Evolutionary conservation across 805 yeast genomes (phyloP).

Genomic region (Suhomyces sp.): DNA sequence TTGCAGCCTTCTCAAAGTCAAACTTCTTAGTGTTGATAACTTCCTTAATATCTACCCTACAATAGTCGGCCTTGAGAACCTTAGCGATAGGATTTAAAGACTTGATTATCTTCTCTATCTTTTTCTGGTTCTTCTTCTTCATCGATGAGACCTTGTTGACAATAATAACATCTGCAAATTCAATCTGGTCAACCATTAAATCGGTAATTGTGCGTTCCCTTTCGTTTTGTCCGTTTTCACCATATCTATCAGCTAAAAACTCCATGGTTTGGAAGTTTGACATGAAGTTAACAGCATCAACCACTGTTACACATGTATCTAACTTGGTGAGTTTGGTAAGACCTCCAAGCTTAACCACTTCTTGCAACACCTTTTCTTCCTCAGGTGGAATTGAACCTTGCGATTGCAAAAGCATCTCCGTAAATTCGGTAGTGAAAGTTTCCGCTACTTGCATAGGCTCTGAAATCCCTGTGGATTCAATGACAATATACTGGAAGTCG

Average conservation of each 20-base stretch:
- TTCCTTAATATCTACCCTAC: constrained; percentile 34
- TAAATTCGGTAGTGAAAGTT: constrained; percentile 45
- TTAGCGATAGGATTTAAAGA: constrained; percentile 45
- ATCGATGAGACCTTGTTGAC: constrained; percentile 38
- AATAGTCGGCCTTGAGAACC: constrained; percentile 33
- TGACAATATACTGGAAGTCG: constrained; percentile 42
- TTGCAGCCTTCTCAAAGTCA: constrained; percentile 42
- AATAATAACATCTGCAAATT: constrained; percentile 46
- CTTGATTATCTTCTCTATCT: constrained; percentile 32
- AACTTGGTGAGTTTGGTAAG: constrained; percentile 36
- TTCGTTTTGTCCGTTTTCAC: constrained; percentile 40
- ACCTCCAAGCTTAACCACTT: constrained; percentile 40
- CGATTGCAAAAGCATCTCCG: constrained; percentile 29
- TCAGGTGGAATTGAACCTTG: constrained; percentile 19
- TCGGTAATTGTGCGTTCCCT: constrained; percentile 47
- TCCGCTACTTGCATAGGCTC: constrained; percentile 55
- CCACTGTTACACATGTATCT: constrained; percentile 49
- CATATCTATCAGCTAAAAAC: constrained; percentile 40
- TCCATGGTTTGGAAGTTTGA: constrained; percentile 45
- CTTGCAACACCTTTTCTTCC: constrained; percentile 18
- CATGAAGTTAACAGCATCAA: constrained; percentile 43
- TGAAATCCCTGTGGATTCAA: constrained; percentile 48
- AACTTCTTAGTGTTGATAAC: constrained; percentile 37
- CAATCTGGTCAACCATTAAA: constrained; percentile 47
- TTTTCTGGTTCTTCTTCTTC: constrained; percentile 21